Evolutionary conservation across 2,329 filamentous ascomycete species (phyloP).

Genomic region (Scedosporium boydii): DNA sequence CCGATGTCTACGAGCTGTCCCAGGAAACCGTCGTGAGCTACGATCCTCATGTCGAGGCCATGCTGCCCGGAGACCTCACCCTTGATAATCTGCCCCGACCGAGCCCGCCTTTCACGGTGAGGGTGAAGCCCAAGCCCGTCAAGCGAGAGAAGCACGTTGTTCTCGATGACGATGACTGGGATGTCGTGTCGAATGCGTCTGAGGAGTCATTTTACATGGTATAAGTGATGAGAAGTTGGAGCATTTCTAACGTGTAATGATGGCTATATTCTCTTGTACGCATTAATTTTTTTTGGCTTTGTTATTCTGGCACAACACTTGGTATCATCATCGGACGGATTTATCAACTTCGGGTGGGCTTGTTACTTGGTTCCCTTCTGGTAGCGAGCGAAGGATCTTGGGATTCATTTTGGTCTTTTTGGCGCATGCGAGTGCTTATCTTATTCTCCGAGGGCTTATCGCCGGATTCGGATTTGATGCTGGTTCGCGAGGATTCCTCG

Average conservation of each 20-base stretch:
- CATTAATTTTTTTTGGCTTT: background rate
- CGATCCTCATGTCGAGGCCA: background rate
- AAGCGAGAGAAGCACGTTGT: background rate
- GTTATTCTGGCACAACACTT: background rate
- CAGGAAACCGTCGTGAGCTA: background rate
- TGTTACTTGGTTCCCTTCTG: background rate
- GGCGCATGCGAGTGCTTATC: background rate
- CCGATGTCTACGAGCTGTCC: background rate
- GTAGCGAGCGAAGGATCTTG: background rate
- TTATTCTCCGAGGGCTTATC: background rate
- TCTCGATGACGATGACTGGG: background rate
- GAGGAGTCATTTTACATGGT: conserved; percentile 6
- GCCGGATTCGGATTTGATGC: background rate
- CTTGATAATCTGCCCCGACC: conserved; percentile 2
- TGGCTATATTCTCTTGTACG: conserved; percentile 1
- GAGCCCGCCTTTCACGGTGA: background rate
- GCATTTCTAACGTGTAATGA: background rate
- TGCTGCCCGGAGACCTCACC: background rate
- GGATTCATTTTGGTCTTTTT: background rate
- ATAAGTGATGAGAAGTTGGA: background rate
- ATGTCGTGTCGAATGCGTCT: conserved; percentile 3
- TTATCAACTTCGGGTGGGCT: background rate
- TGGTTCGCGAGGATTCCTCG: too few relatives aligned
- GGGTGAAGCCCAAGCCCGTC: background rate
- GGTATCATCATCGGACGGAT: background rate